Conservation (phyloP, 306 rosid genomes). For the Dryas drummondii region DNA sequence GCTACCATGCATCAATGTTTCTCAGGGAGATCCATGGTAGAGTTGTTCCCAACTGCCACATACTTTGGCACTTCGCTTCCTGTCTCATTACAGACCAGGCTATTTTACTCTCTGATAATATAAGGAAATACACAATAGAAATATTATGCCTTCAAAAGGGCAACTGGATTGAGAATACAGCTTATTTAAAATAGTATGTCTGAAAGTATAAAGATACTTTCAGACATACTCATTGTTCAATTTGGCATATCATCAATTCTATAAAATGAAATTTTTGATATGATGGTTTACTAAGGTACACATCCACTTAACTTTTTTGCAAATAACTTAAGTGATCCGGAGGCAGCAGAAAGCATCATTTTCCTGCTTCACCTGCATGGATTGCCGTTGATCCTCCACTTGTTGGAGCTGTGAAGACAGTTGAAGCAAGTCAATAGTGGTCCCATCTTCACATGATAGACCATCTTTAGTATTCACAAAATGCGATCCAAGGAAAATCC, state of each 20-base stretch:
- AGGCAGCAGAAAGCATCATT: slow-evolving; percentile 61
- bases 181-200: not conserved
- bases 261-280: not conserved
- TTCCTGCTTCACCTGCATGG: slow-evolving; percentile 55
- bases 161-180: not conserved
- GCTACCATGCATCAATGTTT: slow-evolving; percentile 4
- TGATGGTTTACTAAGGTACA: not conserved
- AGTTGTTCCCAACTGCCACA: not conserved
- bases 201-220: not conserved
- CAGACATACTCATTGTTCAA: not conserved
- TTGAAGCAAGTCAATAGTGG: slow-evolving; percentile 77
- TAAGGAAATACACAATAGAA: not conserved
- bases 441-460: slow-evolving; percentile 48
- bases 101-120: not conserved
- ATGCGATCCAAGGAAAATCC: slow-evolving; percentile 56
- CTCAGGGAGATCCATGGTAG: slow-evolving; percentile 7
- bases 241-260: not conserved
- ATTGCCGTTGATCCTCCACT: slow-evolving; percentile 70
- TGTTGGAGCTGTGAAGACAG: slow-evolving; percentile 86
- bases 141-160: not conserved
- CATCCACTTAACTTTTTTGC: slow-evolving; percentile 33
- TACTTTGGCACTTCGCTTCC: not conserved
- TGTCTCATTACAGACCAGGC: not conserved
- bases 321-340: slow-evolving; percentile 43
- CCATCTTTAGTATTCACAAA: slow-evolving; percentile 40